A percentile compares a stretch with the other conserved stretches of the same genome.
These are phyloP conservation scores for Mariannaea elegans DNA, from an alignment of 2,329 filamentous ascomycete genomes.

Conservation along the genomic window DNA sequence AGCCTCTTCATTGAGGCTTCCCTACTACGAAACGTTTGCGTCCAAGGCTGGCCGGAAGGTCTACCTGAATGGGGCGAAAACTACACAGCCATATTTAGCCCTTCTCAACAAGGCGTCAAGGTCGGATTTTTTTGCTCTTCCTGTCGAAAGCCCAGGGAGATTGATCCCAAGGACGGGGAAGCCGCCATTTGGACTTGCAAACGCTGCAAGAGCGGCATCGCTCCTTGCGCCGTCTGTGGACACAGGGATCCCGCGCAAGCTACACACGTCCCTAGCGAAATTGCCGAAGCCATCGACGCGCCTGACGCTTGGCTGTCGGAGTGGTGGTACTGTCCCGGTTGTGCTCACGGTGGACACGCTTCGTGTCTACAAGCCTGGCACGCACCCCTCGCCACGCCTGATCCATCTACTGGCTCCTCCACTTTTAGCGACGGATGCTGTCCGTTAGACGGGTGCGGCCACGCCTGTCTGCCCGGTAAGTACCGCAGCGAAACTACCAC, in stretches of 20 bases:
- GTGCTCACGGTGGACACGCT: conserved; percentile 69
- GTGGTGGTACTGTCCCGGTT: conserved; percentile 73
- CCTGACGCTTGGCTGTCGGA: conserved; percentile 46
- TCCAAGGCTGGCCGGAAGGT: conserved; percentile 63
- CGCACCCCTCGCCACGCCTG: conserved; percentile 41
- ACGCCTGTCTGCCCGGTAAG: conserved; percentile 67
- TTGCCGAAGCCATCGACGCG: conserved; percentile 38
- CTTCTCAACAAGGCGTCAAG: conserved; percentile 64
- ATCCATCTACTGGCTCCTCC: conserved; percentile 28
- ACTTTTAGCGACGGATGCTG: conserved; percentile 66
- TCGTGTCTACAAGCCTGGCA: conserved; percentile 70
- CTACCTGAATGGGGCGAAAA: conserved; percentile 62
- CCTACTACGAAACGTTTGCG: conserved; percentile 68
- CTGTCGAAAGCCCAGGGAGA: conserved; percentile 65
- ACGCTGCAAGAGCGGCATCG: conserved; percentile 62
- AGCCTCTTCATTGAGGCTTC: conserved; percentile 68
- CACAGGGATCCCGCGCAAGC: conserved; percentile 60
- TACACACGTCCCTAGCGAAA: conserved; percentile 47
- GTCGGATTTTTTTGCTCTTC: conserved; percentile 63
- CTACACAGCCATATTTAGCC: conserved; percentile 63
- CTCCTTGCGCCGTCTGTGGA: conserved; percentile 67
- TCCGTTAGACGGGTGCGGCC: conserved; percentile 71
- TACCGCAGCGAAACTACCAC: conserved; percentile 60
- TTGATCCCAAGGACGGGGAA: conserved; percentile 55
- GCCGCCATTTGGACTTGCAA: conserved; percentile 66